phyloP scores from a whole-genome alignment of 1,284 basidiomycete genomes.

The Hemileia vastatrix region DNA sequence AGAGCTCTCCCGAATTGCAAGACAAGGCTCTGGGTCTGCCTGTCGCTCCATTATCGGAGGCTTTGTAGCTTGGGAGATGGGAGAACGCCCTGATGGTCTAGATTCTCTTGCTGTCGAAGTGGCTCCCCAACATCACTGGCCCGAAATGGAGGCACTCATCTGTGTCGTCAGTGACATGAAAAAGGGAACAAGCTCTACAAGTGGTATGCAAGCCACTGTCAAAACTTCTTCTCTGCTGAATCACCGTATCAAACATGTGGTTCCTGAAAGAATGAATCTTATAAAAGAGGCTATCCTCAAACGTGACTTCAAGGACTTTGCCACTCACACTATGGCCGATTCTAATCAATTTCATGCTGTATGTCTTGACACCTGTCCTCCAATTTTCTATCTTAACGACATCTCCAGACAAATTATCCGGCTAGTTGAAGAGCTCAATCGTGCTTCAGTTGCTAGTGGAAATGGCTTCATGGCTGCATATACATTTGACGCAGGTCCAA shows the following conservation, averaged over 20 bases:
- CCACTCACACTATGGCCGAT: slow-evolving; percentile 86
- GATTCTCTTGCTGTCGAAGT: slow-evolving; percentile 85
- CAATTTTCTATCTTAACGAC: slow-evolving; percentile 99
- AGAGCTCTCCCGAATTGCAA: slow-evolving; percentile 80
- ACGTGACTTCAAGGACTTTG: slow-evolving; percentile 80
- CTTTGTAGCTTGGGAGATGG: slow-evolving; percentile 92
- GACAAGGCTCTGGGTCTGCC: slow-evolving; percentile 93
- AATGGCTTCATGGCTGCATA: slow-evolving; percentile 76
- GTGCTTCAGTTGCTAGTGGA: slow-evolving; percentile 58
- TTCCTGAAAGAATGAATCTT: slow-evolving; percentile 72
- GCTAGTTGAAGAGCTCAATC: slow-evolving; percentile 85
- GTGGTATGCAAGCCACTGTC: slow-evolving; percentile 95
- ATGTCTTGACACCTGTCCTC: slow-evolving; percentile 88
- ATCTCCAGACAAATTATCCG: slow-evolving; percentile 75
- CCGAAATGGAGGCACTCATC: slow-evolving; percentile 90
- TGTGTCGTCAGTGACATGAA: slow-evolving; percentile 94
- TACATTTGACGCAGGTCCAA: slow-evolving; percentile 96
- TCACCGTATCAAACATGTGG: slow-evolving; percentile 76
- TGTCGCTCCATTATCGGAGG: slow-evolving; percentile 96
- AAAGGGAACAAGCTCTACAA: slow-evolving; percentile 89
- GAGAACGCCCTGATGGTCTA: slow-evolving; percentile 57
- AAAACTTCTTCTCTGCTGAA: slow-evolving; percentile 80
- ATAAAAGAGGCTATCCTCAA: slow-evolving; percentile 70
- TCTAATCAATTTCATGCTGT: slow-evolving; percentile 99
- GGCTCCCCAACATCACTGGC: slow-evolving; percentile 80